phyloP scores from a whole-genome alignment of 2,329 filamentous ascomycete species.

The Botryotinia convoluta region DNA sequence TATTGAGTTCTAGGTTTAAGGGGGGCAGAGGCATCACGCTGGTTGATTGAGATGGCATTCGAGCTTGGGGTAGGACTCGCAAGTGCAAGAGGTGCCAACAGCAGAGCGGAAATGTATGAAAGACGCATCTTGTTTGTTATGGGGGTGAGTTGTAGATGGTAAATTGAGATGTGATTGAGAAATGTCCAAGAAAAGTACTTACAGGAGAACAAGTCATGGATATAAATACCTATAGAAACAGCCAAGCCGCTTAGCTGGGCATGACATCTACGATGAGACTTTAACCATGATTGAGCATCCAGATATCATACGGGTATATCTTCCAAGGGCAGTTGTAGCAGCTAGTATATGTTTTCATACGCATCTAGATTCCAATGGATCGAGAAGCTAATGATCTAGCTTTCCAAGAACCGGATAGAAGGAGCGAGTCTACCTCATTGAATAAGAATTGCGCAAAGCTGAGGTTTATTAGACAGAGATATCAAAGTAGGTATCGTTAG shows the following conservation, averaged over 20 bases:
- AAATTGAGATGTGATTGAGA: background rate
- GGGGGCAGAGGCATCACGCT: background rate
- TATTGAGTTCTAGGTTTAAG: background rate
- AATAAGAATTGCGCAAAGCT: background rate
- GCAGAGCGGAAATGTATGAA: background rate
- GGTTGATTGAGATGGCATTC: background rate
- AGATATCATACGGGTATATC: background rate
- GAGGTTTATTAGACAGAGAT: background rate
- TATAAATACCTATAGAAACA: background rate
- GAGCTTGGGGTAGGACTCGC: background rate
- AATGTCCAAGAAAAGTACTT: background rate
- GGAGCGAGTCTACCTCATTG: background rate
- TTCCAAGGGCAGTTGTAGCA: background rate
- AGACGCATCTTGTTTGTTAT: constrained; percentile 2
- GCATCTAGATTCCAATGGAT: background rate
- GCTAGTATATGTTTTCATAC: background rate
- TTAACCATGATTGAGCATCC: background rate
- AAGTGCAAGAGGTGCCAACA: constrained; percentile 8
- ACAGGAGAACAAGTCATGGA: background rate
- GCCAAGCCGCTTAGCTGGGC: background rate
- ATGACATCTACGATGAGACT: background rate
- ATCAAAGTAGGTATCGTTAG: background rate
- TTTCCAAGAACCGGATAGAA: background rate
- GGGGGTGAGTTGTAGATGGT: background rate
- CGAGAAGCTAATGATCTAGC: background rate